Base-by-base conservation (phyloP, 495 filamentous ascomycete species). In the Parachaetomium inaequale region DNA sequence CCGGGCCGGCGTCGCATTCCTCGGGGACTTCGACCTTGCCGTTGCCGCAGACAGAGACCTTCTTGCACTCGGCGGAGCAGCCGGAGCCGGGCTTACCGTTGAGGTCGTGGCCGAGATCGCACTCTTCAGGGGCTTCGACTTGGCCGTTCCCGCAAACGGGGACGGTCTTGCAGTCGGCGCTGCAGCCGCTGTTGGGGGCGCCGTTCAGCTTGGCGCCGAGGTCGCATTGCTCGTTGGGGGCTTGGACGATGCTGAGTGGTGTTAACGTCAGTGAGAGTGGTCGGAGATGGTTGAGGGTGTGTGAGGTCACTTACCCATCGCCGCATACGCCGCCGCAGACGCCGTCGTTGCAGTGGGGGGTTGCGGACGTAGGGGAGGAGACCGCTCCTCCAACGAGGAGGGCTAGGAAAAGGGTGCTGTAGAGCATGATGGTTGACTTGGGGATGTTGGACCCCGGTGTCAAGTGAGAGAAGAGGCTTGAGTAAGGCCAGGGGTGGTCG, bases 31-130 rank as follows among this genome's bases (percentile, higher is more conserved):
- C 46, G 12, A 49, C 23, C 23, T n/a, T 67, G 40, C 63, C 63
- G 40, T 64, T 32, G 26, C 62, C 62, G 36, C 62, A 63, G 17
- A 51, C 25, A 10, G 46, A 3, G 8, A 19, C 7, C 7, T 26
- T 43, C 47, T 58, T 53, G 52, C 63, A 65, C 14, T 56, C 32
- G 15, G 40, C 32, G 11, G 23, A 11, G 34, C 63, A 65, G 21
- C 52, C 53, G 12, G 63, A 65, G n/a, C 36, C 46, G 11, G 63
- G 58, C 43, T 55, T 59, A 25, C 66, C 66, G 49, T 68, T 58
- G 8, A 40, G 38, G 25, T 65, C 59, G 1, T 11, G 4, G n/a
- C 65, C 65, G 17, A 55, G 14, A 17, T 67, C 65, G 46, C 65
- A 67, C n/a, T 63, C 52, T 21, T 66, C 64, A 42, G 8, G 19